Evolutionary conservation across 805 yeast species (phyloP), one percentile per base, ranked within the genome.

Genomic region (Pichia rugopelliculosa): DNA sequence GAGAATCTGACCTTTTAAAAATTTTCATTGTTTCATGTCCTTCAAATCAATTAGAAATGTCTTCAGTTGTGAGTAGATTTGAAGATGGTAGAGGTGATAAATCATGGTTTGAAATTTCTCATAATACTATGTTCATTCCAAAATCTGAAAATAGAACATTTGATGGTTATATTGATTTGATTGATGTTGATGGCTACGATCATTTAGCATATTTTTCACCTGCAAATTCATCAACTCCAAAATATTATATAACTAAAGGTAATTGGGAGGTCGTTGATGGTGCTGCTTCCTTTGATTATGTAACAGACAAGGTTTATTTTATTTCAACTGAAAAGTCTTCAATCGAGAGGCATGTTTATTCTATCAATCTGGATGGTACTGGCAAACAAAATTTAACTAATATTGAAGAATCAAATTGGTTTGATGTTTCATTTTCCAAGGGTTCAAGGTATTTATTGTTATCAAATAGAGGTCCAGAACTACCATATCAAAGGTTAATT

Each of bases 201-300:
- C 99, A 93, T 64, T 70, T 93, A 53, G 98, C 89, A 0, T 90
- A 84, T 64, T 93, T 80, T 61, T 70, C 86, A 2, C 93, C 96
- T 6, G 79, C 88, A 2, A 70, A 74, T 23, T 62, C 82, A 6
- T 52, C 78, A 0, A 64, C 66, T 15, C 87, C 87, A 4, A 57
- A 57, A 3, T 17, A 17, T 26, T 61, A 84, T 21, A 73, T 95
- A 41, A 86, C 93, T 1, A 49, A 65, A 3, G 99, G 99, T 7
- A 66, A 75, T 0, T 93, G 96, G 96, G 99, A 93, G 64, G 95
- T 93, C n/a, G 84, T 77, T 24, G 75, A 72, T 51, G 90, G 87
- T 1, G 80, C 84, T 2, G 69, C 82, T 2, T 75, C 82, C 0
- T 79, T 78, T 65, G 88, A 84, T 58, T 68, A 65, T 44, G 66